Evolutionary conservation across 495 filamentous ascomycete species (phyloP).

Genomic region (Cercophora scortea): DNA sequence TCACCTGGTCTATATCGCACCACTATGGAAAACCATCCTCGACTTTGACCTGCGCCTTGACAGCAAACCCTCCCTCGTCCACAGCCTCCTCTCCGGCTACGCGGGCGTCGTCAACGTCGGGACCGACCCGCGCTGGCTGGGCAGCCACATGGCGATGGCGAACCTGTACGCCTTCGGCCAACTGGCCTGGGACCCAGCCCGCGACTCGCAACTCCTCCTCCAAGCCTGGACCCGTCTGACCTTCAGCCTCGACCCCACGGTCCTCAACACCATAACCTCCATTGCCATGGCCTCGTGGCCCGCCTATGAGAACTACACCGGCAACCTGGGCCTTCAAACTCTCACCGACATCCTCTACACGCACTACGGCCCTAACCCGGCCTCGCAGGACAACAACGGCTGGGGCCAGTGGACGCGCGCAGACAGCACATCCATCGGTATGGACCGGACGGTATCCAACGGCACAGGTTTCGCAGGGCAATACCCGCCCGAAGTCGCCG

Average conservation of each 20-base stretch:
- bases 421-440: slow-evolving; percentile 50
- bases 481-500: slow-evolving; percentile 53
- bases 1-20: slow-evolving; percentile 59
- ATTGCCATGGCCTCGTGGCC: slow-evolving; percentile 66
- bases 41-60: slow-evolving; percentile 60
- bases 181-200: slow-evolving; percentile 53
- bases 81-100: slow-evolving; percentile 55
- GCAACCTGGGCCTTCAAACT: slow-evolving; percentile 65
- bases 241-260: slow-evolving; percentile 44
- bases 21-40: slow-evolving; percentile 59
- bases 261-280: slow-evolving; percentile 50
- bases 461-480: slow-evolving; percentile 59
- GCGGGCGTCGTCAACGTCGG: slow-evolving; percentile 66
- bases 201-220: slow-evolving; percentile 40
- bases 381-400: slow-evolving; percentile 57
- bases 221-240: slow-evolving; percentile 62
- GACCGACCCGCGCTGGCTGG: slow-evolving; percentile 58
- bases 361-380: slow-evolving; percentile 62
- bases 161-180: slow-evolving; percentile 66
- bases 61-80: slow-evolving; percentile 37
- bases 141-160: slow-evolving; percentile 60
- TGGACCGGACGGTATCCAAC: slow-evolving; percentile 62
- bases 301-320: slow-evolving; percentile 62
- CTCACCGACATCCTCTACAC: slow-evolving; percentile 58
- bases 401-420: slow-evolving; percentile 72